A percentile compares a stretch with the other conserved stretches of the same genome.
phyloP scores from a whole-genome alignment of 352 stramenopile genomes.

The Pythium periplocum region DNA sequence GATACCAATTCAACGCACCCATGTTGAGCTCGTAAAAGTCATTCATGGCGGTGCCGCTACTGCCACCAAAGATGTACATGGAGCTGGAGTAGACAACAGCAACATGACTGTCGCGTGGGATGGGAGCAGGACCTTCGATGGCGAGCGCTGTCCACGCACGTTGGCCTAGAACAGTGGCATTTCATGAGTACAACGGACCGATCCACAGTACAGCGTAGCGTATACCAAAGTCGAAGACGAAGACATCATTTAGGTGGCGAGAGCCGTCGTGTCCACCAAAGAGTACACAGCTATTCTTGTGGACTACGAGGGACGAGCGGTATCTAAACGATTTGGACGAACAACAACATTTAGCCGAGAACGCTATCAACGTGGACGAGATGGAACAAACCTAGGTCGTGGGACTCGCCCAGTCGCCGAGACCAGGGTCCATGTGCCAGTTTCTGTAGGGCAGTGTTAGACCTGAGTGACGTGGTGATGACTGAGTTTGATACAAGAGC shows the following conservation, averaged over 20 bases:
- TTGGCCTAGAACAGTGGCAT: constrained; percentile 28
- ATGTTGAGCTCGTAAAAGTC: constrained; percentile 96
- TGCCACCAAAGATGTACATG: constrained; percentile 96
- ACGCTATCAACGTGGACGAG: too few relatives aligned
- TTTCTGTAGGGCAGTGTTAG: constrained; percentile 36
- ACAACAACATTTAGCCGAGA: too few relatives aligned
- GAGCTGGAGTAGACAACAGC: constrained; percentile 90
- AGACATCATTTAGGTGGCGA: constrained; percentile 95
- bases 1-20: constrained; percentile 25
- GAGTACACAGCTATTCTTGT: constrained; percentile 92
- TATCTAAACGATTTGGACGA: constrained; percentile 32
- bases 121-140: constrained; percentile 87
- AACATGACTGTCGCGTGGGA: constrained; percentile 96
- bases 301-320: constrained; percentile 88
- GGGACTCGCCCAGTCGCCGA: constrained; percentile 62
- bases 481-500: not conserved
- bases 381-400: constrained; percentile 40
- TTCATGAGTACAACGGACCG: not conserved
- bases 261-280: constrained; percentile 98
- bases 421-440: constrained; percentile 85
- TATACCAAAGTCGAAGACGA: constrained; percentile 95
- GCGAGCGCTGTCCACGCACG: constrained; percentile 88
- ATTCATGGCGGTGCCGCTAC: constrained; percentile 95
- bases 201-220: not conserved
- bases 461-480: not conserved